Base-by-base conservation (phyloP, 345 rosid genomes). In the Corchorus olitorius region DNA sequence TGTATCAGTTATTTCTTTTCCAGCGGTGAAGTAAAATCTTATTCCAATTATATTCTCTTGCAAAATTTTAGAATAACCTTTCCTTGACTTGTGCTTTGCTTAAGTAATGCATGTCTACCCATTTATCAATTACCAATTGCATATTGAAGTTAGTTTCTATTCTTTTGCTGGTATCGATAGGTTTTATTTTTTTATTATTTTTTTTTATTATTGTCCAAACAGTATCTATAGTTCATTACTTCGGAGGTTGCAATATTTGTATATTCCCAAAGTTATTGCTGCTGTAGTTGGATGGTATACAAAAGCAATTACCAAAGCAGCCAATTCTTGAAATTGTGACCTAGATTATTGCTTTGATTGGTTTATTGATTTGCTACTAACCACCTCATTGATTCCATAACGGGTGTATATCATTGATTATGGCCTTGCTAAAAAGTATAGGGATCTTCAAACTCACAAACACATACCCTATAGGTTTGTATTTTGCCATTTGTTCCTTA, bases 391-490 rank as follows among this genome's bases (percentile, higher is more conserved):
- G 46, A 34, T 46, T 14, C 4, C 50, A 17, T 88, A 87, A 76
- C 63, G 66, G 78, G 78, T 76, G 37, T 66, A 76, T 70, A 43
- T 66, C 43, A 76, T 76, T 76, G 73, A 76, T 66, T 76, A 65
- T 6, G 78, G 78, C 65, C 78, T 76, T 54, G 78, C 66, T 9
- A 76, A 76, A 55, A 76, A 76, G 52, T 76, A 55, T n/a, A 76
- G 78, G 64, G 78, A 76, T 67, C 72, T 43, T 76, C n/a, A n/a
- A n/a, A n/a, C n/a, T n/a, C n/a, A n/a, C n/a, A n/a, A n/a, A n/a
- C n/a, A n/a, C n/a, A n/a, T 76, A 39, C 78, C 78, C 2, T 76
- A 76, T 43, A 66, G 78, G 78, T 76, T 54, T 34, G 14, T 19
- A 8, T 58, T n/a, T n/a, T 39, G 27, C 22, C 53, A 6, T 53